Evolutionary conservation across 2,329 filamentous ascomycete species (phyloP), one percentile per base, ranked within the genome.

Genomic region (Colletotrichum sublineola): DNA sequence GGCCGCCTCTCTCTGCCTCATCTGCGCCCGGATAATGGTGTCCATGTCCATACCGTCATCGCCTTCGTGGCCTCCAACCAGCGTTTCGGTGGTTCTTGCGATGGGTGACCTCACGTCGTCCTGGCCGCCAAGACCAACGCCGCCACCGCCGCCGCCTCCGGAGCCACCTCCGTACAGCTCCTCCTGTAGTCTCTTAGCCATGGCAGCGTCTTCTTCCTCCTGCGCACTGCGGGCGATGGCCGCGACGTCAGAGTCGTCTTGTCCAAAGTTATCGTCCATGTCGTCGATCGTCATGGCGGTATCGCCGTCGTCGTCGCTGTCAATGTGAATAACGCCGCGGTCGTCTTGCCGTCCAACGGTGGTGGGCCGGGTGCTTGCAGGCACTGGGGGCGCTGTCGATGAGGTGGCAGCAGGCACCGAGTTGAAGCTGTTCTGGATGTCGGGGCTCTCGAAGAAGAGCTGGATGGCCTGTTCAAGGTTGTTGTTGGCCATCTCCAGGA

Each of bases 161-260:
- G 40, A 4, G 7, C 66, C 82, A 56, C 83, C 88, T 64, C 89
- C 88, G 77, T 98, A 98, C 79, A 97, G 88, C 82, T 99, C 95
- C 78, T 99, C 93, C 81, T 99, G 96, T 72, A 99, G 82, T 69
- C 94, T 90, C 80, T 95, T 90, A 8, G 96, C 96, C 91, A 98
- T 96, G 55, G 94, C 95, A 64, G 94, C 95, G 78, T 99, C 96
- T 78, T 97, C 95, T 75, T 98, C 95, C 75, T 93, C 90, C 65
- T 91, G 86, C 20, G 88, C 89, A 5, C 81, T 82, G 42, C 82
- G 83, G 12, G 83, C 83, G 50, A 86, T 82, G 1, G 79, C 70
- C 9, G 66, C 70, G 15, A 64, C 50, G 24, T 82, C 80, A 63
- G 81, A 81, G 74, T 83, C 81, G 65, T 84, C 81, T 67, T 81